These are phyloP conservation scores for Allomyces macrogynus DNA, from an alignment of 192 early-diverging fungal species.

Conservation along the genomic window DNA sequence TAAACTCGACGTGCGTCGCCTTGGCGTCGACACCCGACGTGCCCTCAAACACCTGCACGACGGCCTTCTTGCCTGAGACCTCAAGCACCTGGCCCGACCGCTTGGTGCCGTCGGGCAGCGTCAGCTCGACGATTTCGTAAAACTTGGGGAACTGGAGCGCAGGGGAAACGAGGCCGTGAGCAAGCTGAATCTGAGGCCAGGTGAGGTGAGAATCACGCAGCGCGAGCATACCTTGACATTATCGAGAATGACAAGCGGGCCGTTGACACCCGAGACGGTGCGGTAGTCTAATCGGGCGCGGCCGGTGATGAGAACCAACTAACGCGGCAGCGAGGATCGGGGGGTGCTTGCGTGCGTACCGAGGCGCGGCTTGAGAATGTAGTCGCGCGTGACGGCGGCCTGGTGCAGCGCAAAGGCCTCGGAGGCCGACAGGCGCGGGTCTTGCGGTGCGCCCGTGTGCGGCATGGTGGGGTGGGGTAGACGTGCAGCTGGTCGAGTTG, in stretches of 20 bases:
- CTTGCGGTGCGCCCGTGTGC: neutral
- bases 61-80: conserved; percentile 83
- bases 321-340: neutral
- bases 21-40: conserved; percentile 92
- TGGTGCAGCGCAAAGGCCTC: conserved; percentile 65
- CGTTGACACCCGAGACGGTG: conserved; percentile 93
- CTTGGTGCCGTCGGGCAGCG: conserved; percentile 85
- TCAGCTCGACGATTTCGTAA: conserved; percentile 90
- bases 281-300: conserved; percentile 55
- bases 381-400: conserved; percentile 75
- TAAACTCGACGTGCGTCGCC: conserved; percentile 84
- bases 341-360: conserved; percentile 26
- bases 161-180: neutral
- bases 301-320: neutral
- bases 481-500: too few species aligned
- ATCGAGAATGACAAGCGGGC: conserved; percentile 93
- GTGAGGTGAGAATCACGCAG: neutral
- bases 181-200: neutral
- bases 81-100: conserved; percentile 94
- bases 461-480: neutral
- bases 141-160: conserved; percentile 69
- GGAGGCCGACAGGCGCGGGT: conserved; percentile 15
- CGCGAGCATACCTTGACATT: conserved; percentile 66
- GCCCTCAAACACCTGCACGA: conserved; percentile 97
- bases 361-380: conserved; percentile 60